A percentile compares a stretch with the other conserved stretches of the same genome.
Evolutionary conservation across 768 basidiomycete genomes (phyloP).

Genomic region (Russula lepida): DNA sequence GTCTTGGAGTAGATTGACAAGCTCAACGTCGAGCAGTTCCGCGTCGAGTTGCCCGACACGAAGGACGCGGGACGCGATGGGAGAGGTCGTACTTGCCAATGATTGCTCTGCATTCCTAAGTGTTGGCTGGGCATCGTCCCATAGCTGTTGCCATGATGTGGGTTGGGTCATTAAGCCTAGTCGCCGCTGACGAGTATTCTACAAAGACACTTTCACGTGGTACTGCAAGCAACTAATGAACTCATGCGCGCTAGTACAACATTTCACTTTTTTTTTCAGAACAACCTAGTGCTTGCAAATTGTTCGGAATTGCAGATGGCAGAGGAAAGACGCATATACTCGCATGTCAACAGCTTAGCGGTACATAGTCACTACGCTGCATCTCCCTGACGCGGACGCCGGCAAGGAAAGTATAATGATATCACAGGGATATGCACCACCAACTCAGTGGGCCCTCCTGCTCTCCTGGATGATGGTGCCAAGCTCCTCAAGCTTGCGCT

Average conservation of each 20-base stretch:
- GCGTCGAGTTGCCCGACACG: slow-evolving; percentile 92
- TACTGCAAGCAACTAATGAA: not conserved
- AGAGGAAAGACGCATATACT: slow-evolving; percentile 12
- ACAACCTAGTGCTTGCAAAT: not conserved
- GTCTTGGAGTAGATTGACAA: slow-evolving; percentile 71
- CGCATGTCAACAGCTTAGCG: slow-evolving; percentile 8
- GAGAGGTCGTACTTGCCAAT: slow-evolving; percentile 27
- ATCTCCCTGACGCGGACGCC: not conserved
- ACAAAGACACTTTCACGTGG: not conserved
- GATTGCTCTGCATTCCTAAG: slow-evolving; percentile 41
- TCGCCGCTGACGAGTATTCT: not conserved
- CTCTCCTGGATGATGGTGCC: slow-evolving; percentile 86
- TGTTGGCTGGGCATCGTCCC: slow-evolving; percentile 50
- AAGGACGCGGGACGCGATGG: slow-evolving; percentile 34
- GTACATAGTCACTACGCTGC: slow-evolving; percentile 14
- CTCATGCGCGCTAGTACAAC: too few species aligned
- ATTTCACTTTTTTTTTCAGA: not conserved
- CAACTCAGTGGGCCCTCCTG: slow-evolving; percentile 53
- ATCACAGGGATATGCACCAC: not conserved
- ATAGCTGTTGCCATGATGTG: slow-evolving; percentile 49
- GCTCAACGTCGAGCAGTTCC: slow-evolving; percentile 81
- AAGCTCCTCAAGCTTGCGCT: slow-evolving; percentile 98
- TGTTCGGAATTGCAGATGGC: not conserved
- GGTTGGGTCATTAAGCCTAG: slow-evolving; percentile 7
- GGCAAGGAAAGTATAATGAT: not conserved